Conservation (phyloP, 164 flowering plant genomes). For the Akebia trifoliata region DNA sequence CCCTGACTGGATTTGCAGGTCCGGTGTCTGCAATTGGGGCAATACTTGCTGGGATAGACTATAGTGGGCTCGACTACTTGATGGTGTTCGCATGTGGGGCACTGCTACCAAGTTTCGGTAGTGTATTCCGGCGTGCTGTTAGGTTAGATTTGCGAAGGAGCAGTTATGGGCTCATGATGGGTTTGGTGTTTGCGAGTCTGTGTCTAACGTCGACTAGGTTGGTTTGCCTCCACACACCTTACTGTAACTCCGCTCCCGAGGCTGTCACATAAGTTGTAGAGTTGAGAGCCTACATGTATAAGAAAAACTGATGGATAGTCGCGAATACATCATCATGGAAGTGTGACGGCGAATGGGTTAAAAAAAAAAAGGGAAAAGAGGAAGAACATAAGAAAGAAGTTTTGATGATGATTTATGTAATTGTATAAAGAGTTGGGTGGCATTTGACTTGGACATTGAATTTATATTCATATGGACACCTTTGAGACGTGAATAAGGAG, state of each 20-base stretch:
- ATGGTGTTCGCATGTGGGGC: constrained; percentile 94
- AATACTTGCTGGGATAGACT: constrained; percentile 80
- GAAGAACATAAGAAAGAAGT: no score
- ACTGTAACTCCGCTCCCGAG: constrained; percentile 94
- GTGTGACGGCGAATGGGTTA: no score
- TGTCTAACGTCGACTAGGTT: constrained; percentile 71
- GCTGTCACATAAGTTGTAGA: constrained; percentile 56
- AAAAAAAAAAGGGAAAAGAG: no score
- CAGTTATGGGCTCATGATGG: constrained; percentile 50
- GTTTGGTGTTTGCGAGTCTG: constrained; percentile 50
- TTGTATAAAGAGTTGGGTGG: no score
- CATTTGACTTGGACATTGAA: no score
- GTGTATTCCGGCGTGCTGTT: constrained; percentile 45
- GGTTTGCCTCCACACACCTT: constrained; percentile 89
- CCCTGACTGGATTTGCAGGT: constrained; percentile 70
- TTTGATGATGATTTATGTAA: no score
- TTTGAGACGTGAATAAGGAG: no score
- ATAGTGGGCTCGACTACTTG: constrained; percentile 74
- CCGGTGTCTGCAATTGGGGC: constrained; percentile 90
- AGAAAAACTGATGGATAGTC: neutral
- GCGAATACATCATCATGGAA: no score
- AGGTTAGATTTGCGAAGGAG: constrained; percentile 54
- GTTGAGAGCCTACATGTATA: neutral
- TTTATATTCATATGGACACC: no score
- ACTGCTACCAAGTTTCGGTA: constrained; percentile 60